These are phyloP conservation scores for Claviceps monticola DNA, from an alignment of 2,329 filamentous ascomycete genomes.

Conservation along the genomic window DNA sequence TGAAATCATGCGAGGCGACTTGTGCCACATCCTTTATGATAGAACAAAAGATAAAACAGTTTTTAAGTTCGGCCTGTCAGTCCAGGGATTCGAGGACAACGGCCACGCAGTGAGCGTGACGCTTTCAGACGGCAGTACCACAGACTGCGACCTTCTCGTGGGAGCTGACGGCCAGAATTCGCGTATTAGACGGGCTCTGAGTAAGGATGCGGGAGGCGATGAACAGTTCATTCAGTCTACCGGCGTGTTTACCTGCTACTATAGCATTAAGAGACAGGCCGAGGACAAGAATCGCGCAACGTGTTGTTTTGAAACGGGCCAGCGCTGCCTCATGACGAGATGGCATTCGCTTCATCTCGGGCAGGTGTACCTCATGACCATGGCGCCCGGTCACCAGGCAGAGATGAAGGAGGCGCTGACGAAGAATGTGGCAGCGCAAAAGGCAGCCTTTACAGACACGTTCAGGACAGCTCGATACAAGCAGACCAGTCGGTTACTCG, in stretches of 20 bases:
- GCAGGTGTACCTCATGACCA: constrained; percentile 12
- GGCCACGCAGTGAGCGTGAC: constrained; percentile 7
- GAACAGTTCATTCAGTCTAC: constrained; percentile 2
- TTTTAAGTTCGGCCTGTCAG: constrained; percentile 14
- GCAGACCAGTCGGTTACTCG: constrained; percentile 19
- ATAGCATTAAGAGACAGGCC: constrained; percentile 18
- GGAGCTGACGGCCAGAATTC: constrained; percentile 10
- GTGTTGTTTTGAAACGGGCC: constrained; percentile 20
- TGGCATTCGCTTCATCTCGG: constrained; percentile 13
- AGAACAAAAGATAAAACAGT: constrained; percentile 12
- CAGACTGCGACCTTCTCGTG: constrained; percentile 8
- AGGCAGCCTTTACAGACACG: constrained; percentile 22
- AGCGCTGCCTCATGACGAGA: constrained; percentile 21
- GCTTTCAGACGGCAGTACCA: constrained; percentile 7
- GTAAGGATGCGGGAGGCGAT: constrained; percentile 1
- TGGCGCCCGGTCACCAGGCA: constrained; percentile 12
- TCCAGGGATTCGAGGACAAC: background rate
- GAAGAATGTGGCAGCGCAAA: constrained; percentile 12
- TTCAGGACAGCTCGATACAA: constrained; percentile 32
- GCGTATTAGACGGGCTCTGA: constrained; percentile 6
- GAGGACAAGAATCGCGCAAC: constrained; percentile 4
- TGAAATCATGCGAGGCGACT: constrained; percentile 41
- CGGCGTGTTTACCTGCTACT: constrained; percentile 22
- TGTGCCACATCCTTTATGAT: constrained; percentile 30
- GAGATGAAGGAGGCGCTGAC: constrained; percentile 10